Base-by-base conservation (phyloP, 163 green algal species). In the Scenedesmus sp. region DNA sequence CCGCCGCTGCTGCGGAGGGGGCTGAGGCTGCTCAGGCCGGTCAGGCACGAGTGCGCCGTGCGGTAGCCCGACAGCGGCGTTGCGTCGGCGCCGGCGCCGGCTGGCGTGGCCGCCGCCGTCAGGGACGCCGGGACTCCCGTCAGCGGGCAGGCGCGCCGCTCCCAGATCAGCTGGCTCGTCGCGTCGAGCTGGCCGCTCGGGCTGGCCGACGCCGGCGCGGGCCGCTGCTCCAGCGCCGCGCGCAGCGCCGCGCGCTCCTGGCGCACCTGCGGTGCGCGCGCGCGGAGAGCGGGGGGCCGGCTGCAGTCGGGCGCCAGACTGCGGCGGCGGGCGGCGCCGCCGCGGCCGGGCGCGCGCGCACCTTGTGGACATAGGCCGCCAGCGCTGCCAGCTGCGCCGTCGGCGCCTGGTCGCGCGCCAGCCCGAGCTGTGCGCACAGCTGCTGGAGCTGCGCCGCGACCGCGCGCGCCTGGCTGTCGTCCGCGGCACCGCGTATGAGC, bases 101-200 rank as follows among this genome's bases (percentile, higher is more conserved):
- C n/a, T n/a, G n/a, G n/a, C n/a, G n/a, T n/a, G n/a, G n/a, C n/a
- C n/a, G n/a, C n/a, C n/a, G n/a, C n/a, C n/a, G n/a, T n/a, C n/a
- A n/a, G n/a, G n/a, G n/a, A n/a, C n/a, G n/a, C n/a, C n/a, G n/a
- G n/a, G n/a, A n/a, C n/a, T n/a, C n/a, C n/a, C n/a, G n/a, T n/a
- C n/a, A n/a, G n/a, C n/a, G n/a, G n/a, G n/a, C n/a, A n/a, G n/a
- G n/a, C n/a, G n/a, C n/a, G n/a, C n/a, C n/a, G n/a, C 22, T 48
- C 56, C 67, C 67, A 77, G 5, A 77, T 53, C 9, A 77, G 51
- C 51, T 77, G 67, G 33, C 67, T 77, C 34, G 67, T 77, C 20
- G 67, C 67, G 51, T 77, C 67, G 9, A 77, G 51, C 29, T 77
- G 51, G 31, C 42, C 22, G 2, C 36, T 56, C 3, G 67, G 67